These are phyloP conservation scores for Penicillium ochrochloron DNA, from an alignment of 495 filamentous ascomycete genomes.

Conservation along the genomic window DNA sequence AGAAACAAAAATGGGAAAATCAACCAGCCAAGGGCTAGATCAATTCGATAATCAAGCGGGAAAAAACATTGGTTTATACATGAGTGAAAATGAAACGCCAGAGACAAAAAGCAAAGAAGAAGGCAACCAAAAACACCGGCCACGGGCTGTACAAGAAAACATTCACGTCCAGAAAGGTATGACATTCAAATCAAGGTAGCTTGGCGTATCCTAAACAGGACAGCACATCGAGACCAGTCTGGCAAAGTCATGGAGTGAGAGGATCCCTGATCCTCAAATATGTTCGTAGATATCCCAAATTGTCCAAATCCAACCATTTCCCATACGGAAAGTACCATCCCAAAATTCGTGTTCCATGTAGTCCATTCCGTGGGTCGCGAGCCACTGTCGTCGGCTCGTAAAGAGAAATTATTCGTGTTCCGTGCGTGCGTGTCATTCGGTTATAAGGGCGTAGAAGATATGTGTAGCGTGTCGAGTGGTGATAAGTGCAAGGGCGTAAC, in stretches of 20 bases:
- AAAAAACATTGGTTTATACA: conserved; percentile 27
- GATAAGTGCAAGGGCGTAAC: conserved; percentile 19
- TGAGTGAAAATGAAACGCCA: conserved; percentile 19
- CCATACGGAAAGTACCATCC: conserved; percentile 17
- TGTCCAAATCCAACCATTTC: conserved; percentile 29
- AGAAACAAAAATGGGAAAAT: not conserved
- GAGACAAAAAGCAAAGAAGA: not conserved
- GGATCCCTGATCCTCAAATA: conserved; percentile 27
- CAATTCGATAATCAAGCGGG: not conserved
- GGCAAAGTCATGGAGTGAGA: conserved; percentile 12
- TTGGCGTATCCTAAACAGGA: conserved; percentile 10
- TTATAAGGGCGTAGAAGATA: conserved; percentile 25
- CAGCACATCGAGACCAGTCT: not conserved
- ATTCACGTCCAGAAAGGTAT: not conserved
- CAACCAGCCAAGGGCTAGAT: conserved; percentile 4
- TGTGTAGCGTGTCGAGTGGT: conserved; percentile 21
- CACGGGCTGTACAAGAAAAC: conserved; percentile 24
- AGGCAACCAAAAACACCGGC: conserved; percentile 19
- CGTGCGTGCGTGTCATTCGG: conserved; percentile 39
- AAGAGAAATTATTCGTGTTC: conserved; percentile 39
- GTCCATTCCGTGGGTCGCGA: conserved; percentile 19
- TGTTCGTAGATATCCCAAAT: conserved; percentile 27
- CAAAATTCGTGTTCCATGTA: conserved; percentile 25
- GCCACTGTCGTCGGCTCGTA: conserved; percentile 25
- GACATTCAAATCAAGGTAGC: conserved; percentile 13